Conservation (phyloP, 164 flowering plant genomes). For the Echeveria elegans region DNA sequence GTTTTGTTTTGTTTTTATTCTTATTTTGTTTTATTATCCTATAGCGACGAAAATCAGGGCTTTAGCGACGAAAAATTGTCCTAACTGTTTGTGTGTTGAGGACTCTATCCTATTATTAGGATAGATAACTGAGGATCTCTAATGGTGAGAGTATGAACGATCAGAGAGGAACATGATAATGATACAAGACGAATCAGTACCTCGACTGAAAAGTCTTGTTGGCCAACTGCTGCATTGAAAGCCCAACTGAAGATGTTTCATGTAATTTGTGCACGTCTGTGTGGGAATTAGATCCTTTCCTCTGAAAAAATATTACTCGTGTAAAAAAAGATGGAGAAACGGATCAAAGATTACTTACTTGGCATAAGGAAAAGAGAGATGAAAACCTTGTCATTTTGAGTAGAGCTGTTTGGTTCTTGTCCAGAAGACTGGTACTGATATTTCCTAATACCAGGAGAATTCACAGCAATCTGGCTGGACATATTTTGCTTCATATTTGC, state of each 20-base stretch:
- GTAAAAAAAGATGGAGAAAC: neutral
- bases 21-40: too few relatives aligned
- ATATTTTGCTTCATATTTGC: conserved; percentile 38
- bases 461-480: conserved; percentile 22
- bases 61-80: too few relatives aligned
- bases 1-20: too few relatives aligned
- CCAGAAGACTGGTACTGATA: conserved; percentile 78
- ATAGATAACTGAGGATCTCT: too few relatives aligned
- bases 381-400: conserved; percentile 47
- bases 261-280: conserved; percentile 27
- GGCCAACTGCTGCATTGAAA: conserved; percentile 23
- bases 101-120: too few relatives aligned
- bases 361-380: neutral
- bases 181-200: conserved; percentile 22
- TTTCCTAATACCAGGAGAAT: conserved; percentile 29
- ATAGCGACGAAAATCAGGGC: too few relatives aligned
- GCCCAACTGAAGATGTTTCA: conserved; percentile 24
- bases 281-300: conserved; percentile 25
- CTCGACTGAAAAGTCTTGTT: conserved; percentile 34
- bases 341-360: neutral
- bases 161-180: neutral
- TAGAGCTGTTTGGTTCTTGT: conserved; percentile 23
- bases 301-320: conserved; percentile 18
- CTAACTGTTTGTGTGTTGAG: too few relatives aligned
- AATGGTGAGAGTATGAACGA: neutral